A percentile compares a stretch with the other conserved stretches of the same genome.
These are phyloP conservation scores for Pseudopyrenochaeta lycopersici DNA, from an alignment of 2,329 filamentous ascomycete species.

Conservation along the genomic window DNA sequence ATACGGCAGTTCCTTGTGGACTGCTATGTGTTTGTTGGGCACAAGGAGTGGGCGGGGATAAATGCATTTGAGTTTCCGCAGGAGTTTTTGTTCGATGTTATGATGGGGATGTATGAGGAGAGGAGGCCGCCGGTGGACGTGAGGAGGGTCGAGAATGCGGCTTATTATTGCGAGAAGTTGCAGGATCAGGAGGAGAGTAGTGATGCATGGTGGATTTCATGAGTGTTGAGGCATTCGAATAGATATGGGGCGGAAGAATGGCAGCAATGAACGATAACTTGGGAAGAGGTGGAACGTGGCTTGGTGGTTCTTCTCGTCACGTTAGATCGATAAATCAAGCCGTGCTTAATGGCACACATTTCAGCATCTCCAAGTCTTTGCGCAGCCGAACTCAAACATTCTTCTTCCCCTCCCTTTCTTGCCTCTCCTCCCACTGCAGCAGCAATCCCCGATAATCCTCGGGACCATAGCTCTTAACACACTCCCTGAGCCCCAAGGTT, in stretches of 20 bases:
- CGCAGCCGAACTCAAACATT: no score
- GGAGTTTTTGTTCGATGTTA: not conserved
- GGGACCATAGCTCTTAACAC: conserved; percentile 29
- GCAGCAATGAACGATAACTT: no score
- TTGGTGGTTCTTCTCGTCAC: no score
- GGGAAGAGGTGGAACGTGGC: no score
- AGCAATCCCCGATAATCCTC: conserved; percentile 36
- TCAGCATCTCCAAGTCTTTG: no score
- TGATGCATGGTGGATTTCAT: no score
- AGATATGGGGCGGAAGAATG: no score
- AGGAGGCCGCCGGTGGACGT: not conserved
- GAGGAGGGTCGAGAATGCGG: not conserved
- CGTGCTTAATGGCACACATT: no score
- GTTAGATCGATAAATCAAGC: no score
- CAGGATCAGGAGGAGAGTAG: no score
- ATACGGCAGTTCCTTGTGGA: not conserved
- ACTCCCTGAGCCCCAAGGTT: conserved; percentile 21
- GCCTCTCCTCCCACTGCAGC: conserved; percentile 9
- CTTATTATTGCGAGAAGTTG: no score
- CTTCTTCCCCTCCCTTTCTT: conserved; percentile 36
- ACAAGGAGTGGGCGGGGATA: not conserved
- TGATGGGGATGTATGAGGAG: not conserved
- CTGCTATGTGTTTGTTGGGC: not conserved
- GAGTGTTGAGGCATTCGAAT: no score
- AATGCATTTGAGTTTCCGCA: not conserved